Conservation (phyloP, 371 early-diverging fungal species). For the Batrachochytrium dendrobatidis region DNA sequence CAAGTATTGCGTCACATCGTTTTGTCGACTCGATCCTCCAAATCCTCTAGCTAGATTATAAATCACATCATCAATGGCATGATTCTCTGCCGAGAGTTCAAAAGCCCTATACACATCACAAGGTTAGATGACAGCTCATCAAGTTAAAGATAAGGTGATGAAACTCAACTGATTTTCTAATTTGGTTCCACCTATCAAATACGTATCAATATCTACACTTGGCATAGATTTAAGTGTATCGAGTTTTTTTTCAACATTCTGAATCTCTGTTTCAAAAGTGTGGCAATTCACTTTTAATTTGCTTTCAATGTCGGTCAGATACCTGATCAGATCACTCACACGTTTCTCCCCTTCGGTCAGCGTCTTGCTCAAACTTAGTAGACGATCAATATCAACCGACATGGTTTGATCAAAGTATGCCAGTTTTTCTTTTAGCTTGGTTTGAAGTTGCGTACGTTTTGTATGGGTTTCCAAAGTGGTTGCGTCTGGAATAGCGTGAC, state of each 20-base stretch:
- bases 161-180: slow-evolving; percentile 65
- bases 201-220: slow-evolving; percentile 56
- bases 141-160: background rate
- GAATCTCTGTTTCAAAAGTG: slow-evolving; percentile 47
- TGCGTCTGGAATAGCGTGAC: no score
- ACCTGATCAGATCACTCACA: slow-evolving; percentile 48
- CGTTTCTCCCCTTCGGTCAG: slow-evolving; percentile 60
- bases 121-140: background rate
- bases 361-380: slow-evolving; percentile 48
- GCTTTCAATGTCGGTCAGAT: slow-evolving; percentile 41
- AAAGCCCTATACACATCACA: slow-evolving; percentile 50
- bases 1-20: background rate
- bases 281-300: slow-evolving; percentile 53
- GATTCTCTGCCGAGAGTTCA: slow-evolving; percentile 80
- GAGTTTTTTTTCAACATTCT: slow-evolving; percentile 47
- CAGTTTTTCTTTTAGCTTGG: no score
- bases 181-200: slow-evolving; percentile 49
- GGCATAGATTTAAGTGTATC: slow-evolving; percentile 48
- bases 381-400: slow-evolving; percentile 50
- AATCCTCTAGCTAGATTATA: slow-evolving; percentile 53
- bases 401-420: no score
- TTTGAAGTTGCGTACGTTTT: no score
- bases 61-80: slow-evolving; percentile 84
- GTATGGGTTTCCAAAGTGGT: no score
- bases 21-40: background rate